Evolutionary conservation across 148 eudicot species (phyloP).

Genomic region (Camellia japonica): DNA sequence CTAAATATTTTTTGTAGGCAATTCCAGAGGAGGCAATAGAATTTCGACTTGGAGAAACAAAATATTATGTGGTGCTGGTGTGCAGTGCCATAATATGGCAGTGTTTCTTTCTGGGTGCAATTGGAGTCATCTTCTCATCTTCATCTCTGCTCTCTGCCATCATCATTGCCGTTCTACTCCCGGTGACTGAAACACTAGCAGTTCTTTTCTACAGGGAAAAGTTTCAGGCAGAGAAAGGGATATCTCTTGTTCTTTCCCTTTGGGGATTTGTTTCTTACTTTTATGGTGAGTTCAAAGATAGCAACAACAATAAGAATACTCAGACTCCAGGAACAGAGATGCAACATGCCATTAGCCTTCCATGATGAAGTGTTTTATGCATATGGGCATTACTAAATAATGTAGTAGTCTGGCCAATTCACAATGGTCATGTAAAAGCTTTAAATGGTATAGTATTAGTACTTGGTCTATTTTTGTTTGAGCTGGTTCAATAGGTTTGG

Average conservation of each 20-base stretch:
- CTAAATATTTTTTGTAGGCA: slow-evolving; percentile 32
- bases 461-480: too few relatives aligned
- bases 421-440: not conserved
- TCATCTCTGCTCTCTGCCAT: slow-evolving; percentile 60
- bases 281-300: not conserved
- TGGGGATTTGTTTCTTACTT: slow-evolving; percentile 78
- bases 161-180: slow-evolving; percentile 49
- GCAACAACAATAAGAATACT: not conserved
- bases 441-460: too few relatives aligned
- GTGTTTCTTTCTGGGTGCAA: slow-evolving; percentile 62
- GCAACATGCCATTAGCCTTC: not conserved
- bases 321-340: not conserved
- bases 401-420: not conserved
- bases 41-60: slow-evolving; percentile 39
- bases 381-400: not conserved
- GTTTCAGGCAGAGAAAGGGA: slow-evolving; percentile 59
- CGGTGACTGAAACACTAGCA: slow-evolving; percentile 52
- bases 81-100: slow-evolving; percentile 54
- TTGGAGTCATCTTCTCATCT: slow-evolving; percentile 56
- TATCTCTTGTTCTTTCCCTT: slow-evolving; percentile 52
- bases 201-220: slow-evolving; percentile 53
- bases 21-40: slow-evolving; percentile 43
- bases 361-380: not conserved
- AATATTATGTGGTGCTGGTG: slow-evolving; percentile 38
- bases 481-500: too few relatives aligned